Conservation (phyloP, 352 stramenopile genomes). For the Phytophthora syringae region DNA sequence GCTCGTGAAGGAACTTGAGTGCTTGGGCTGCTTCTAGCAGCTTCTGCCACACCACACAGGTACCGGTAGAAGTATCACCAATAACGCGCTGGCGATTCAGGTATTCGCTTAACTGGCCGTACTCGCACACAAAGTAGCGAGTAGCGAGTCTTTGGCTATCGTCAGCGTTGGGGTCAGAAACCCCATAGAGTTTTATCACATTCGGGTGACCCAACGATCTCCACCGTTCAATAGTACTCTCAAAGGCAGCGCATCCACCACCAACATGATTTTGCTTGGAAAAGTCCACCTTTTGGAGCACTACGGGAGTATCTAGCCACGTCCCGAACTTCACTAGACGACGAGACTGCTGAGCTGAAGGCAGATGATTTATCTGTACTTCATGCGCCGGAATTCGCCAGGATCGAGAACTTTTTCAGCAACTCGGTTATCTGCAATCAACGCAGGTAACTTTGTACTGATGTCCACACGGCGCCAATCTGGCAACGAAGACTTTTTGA, state of each 20-base stretch:
- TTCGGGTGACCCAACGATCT: background rate
- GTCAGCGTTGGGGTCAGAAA: no score
- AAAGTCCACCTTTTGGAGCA: no score
- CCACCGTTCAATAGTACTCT: no score
- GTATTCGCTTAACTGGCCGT: constrained; percentile 21
- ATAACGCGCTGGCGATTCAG: constrained; percentile 11
- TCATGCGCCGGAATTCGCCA: constrained; percentile 11
- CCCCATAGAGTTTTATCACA: background rate
- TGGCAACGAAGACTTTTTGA: constrained; percentile 25
- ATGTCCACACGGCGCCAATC: constrained; percentile 12
- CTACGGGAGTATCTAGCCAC: constrained; percentile 19
- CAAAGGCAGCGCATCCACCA: no score
- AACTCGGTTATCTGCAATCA: background rate
- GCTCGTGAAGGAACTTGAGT: constrained; percentile 33
- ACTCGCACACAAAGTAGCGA: no score
- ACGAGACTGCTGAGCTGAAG: constrained; percentile 5
- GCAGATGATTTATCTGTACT: constrained; percentile 10
- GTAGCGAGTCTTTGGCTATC: no score
- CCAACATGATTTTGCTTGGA: no score
- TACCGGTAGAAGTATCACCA: background rate
- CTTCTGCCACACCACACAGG: constrained; percentile 23
- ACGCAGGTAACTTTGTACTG: background rate
- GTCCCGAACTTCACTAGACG: constrained; percentile 22
- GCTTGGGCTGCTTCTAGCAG: constrained; percentile 32
- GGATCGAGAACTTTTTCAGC: background rate